Percentiles rank a stretch among this genome's conserved stretches.
Conservation (phyloP, 1,284 basidiomycete species). For the Malassezia pachydermatis region DNA sequence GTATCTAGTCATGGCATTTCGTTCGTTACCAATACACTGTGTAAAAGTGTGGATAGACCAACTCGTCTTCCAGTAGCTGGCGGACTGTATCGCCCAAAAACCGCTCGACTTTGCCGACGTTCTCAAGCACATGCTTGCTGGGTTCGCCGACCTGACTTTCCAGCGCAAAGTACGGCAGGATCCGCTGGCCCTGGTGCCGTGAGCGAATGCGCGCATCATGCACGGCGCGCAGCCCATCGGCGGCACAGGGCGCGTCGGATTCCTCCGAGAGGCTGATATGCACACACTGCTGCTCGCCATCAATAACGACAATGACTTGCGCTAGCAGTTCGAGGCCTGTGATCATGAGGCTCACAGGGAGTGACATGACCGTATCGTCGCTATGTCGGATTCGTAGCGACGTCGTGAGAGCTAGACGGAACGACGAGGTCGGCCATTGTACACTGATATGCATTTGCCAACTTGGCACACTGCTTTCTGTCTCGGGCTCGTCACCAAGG, state of each 20-base stretch:
- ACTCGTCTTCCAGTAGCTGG: constrained; percentile 66
- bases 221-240: constrained; percentile 6
- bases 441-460: constrained; percentile 24
- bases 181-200: constrained; percentile 57
- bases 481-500: constrained; percentile 18
- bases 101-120: constrained; percentile 88
- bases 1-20: too few relatives aligned
- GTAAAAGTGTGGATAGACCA: constrained; percentile 46
- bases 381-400: constrained; percentile 93
- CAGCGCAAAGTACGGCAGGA: constrained; percentile 83
- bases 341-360: constrained; percentile 82
- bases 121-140: constrained; percentile 89
- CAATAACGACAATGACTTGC: constrained; percentile 80
- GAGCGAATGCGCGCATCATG: constrained; percentile 7
- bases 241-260: constrained; percentile 28
- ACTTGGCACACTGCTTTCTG: not conserved
- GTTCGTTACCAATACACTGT: too few relatives aligned
- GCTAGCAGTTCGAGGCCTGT: constrained; percentile 77
- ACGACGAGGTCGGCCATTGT: constrained; percentile 31
- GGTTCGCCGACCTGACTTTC: constrained; percentile 93
- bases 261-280: constrained; percentile 62
- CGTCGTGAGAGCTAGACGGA: constrained; percentile 64
- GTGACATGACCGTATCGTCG: constrained; percentile 81
- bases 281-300: constrained; percentile 64
- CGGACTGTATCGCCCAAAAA: constrained; percentile 91